Base-by-base conservation (phyloP, 441 rosid species). In the Brassica hybrid region DNA sequence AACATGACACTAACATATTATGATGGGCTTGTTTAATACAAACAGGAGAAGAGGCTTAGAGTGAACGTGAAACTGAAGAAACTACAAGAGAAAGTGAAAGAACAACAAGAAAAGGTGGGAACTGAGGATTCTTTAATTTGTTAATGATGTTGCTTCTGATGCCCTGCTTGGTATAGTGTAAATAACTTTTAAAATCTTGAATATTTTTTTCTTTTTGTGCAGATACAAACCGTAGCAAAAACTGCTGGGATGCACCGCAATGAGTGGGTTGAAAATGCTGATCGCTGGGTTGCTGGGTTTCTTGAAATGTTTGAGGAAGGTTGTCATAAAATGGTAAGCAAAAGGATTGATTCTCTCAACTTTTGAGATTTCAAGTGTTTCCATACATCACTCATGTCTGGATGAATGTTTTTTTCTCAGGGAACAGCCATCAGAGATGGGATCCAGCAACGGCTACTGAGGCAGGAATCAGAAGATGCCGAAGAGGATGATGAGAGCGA, bases 281-380 rank as follows among this genome's bases (percentile, higher is more conserved):
- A 94, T 82, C 87, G 92, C 43, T 83, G 86, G 85, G 98, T 92
- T 57, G 92, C 89, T 63, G 97, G 98, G 43, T 94, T 92, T 77
- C 94, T 94, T 2, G 96, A 89, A 82, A 92, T 92, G 94, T 94
- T 90, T 69, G 96, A 92, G 84, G 97, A 94, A 81, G 83, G 94
- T 32, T 94, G 94, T 81, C 98, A 94, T 79, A 92, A 92, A 86
- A 89, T 94, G 98, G 98, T 92, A 30, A 41, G 73, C 67, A 32
- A 3, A 59, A 41, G 11, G 10, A 41, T 62, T 36, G 43, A n/a
- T 38, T 21, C 32, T 32, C 17, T 50, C 57, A 52, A 2, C 10
- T 6, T 52, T 52, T 14, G 58, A 52, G 21, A 16, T 52, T 16
- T 52, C 36, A 16, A 74, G 61, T 12, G n/a, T 58, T 54, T 43